Percentiles rank a stretch among this genome's conserved stretches.
These are phyloP conservation scores for Hygrocybe coccinea DNA, from an alignment of 768 basidiomycete genomes.

Conservation along the genomic window DNA sequence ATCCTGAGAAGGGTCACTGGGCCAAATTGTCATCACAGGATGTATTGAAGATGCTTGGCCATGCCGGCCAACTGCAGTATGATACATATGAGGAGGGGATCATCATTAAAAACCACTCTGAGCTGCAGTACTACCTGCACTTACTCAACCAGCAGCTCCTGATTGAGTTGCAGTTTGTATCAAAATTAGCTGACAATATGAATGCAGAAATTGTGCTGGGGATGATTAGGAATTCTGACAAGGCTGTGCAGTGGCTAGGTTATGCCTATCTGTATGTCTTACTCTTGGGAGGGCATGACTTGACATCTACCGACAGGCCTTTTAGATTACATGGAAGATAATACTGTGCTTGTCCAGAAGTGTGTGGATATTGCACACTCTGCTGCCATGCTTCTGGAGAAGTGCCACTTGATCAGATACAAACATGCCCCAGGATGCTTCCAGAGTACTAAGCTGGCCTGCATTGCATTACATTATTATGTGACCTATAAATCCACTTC, in stretches of 20 bases:
- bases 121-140: conserved; percentile 94
- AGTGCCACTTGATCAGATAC: conserved; percentile 91
- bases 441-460: conserved; percentile 88
- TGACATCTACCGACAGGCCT: too few species aligned
- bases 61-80: conserved; percentile 95
- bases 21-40: conserved; percentile 93
- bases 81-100: conserved; percentile 97
- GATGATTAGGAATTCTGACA: conserved; percentile 89
- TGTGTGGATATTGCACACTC: conserved; percentile 91
- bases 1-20: conserved; percentile 98
- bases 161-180: conserved; percentile 93
- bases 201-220: conserved; percentile 98
- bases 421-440: conserved; percentile 86
- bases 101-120: conserved; percentile 96
- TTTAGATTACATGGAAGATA: conserved; percentile 90
- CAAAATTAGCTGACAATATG: conserved; percentile 87
- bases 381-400: conserved; percentile 89
- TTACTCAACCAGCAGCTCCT: conserved; percentile 96
- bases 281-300: too few species aligned
- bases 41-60: conserved; percentile 96
- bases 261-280: conserved; percentile 84
- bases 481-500: conserved; percentile 93
- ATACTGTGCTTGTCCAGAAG: conserved; percentile 80
- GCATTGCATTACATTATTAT: conserved; percentile 94
- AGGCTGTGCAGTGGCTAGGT: conserved; percentile 95